Evolutionary conservation across 2,329 filamentous ascomycete genomes (phyloP).

Genomic region (Cladosporium austrohemisphaericum): DNA sequence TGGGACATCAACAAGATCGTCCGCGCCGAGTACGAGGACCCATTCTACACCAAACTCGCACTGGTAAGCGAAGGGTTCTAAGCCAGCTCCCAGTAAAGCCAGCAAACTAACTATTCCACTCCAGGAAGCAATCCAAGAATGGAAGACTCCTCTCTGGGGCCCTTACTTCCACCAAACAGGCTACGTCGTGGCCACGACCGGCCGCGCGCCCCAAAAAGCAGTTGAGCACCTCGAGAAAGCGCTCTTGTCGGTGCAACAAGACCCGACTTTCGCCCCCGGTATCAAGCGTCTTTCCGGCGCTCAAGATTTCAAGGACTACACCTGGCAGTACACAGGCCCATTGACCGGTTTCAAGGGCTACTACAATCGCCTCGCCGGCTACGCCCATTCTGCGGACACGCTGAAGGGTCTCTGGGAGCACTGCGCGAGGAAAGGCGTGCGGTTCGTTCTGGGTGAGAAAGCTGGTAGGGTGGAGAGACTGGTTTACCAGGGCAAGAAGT

Average conservation of each 20-base stretch:
- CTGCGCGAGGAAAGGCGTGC: slow-evolving; percentile 39
- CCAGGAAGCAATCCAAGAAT: slow-evolving; percentile 49
- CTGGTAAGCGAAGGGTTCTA: slow-evolving; percentile 39
- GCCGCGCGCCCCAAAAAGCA: slow-evolving; percentile 47
- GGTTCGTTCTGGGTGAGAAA: slow-evolving; percentile 43
- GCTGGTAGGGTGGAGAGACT: slow-evolving; percentile 40
- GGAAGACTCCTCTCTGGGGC: slow-evolving; percentile 52
- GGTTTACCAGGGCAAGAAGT: slow-evolving; percentile 36
- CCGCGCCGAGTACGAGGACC: slow-evolving; percentile 72
- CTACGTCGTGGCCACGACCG: slow-evolving; percentile 51
- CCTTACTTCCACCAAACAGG: slow-evolving; percentile 53
- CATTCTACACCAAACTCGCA: slow-evolving; percentile 68
- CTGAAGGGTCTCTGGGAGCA: slow-evolving; percentile 47
- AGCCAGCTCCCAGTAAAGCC: background rate
- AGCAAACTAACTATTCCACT: background rate
- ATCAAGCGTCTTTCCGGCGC: slow-evolving; percentile 37
- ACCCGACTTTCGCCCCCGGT: slow-evolving; percentile 40
- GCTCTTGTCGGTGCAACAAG: slow-evolving; percentile 39
- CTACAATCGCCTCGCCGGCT: slow-evolving; percentile 55
- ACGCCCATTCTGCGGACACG: slow-evolving; percentile 54
- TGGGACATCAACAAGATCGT: slow-evolving; percentile 42
- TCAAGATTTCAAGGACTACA: slow-evolving; percentile 41
- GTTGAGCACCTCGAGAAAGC: slow-evolving; percentile 44
- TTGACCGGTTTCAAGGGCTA: slow-evolving; percentile 57
- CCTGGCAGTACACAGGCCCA: slow-evolving; percentile 49